phyloP scores from a whole-genome alignment of 306 rosid genomes.

The Castanospermum australe region DNA sequence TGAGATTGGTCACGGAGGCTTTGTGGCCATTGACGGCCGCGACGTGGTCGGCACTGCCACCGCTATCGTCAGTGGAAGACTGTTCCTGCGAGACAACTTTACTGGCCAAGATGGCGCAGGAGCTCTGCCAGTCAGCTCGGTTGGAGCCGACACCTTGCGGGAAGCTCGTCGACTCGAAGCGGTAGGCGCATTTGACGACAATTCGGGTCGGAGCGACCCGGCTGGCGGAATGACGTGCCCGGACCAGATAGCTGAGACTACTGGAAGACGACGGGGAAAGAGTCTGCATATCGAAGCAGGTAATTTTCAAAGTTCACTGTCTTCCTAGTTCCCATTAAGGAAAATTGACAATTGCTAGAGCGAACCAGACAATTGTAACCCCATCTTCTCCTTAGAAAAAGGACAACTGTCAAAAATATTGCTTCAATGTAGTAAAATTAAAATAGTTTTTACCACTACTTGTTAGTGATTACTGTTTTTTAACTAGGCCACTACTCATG shows the following conservation, averaged over 20 bases:
- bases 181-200: constrained; percentile 41
- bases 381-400: too few relatives aligned
- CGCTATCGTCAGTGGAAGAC: constrained; percentile 33
- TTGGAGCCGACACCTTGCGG: constrained; percentile 40
- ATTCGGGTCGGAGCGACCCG: constrained; percentile 31
- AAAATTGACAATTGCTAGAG: too few relatives aligned
- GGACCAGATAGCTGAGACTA: background rate
- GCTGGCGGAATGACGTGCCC: background rate
- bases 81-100: constrained; percentile 53
- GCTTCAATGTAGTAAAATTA: too few relatives aligned
- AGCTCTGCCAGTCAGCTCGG: constrained; percentile 69
- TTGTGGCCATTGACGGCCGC: constrained; percentile 63
- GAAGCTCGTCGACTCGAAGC: constrained; percentile 39
- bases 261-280: constrained; percentile 36
- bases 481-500: too few relatives aligned
- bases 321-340: too few relatives aligned
- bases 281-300: constrained; percentile 40
- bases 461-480: too few relatives aligned
- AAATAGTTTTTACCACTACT: too few relatives aligned
- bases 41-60: constrained; percentile 21
- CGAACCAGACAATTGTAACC: too few relatives aligned
- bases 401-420: too few relatives aligned
- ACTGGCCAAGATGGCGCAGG: constrained; percentile 66
- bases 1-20: constrained; percentile 44
- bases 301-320: too few relatives aligned